Evolutionary conservation across 441 rosid genomes (phyloP).

Genomic region (Populus hybrid): DNA sequence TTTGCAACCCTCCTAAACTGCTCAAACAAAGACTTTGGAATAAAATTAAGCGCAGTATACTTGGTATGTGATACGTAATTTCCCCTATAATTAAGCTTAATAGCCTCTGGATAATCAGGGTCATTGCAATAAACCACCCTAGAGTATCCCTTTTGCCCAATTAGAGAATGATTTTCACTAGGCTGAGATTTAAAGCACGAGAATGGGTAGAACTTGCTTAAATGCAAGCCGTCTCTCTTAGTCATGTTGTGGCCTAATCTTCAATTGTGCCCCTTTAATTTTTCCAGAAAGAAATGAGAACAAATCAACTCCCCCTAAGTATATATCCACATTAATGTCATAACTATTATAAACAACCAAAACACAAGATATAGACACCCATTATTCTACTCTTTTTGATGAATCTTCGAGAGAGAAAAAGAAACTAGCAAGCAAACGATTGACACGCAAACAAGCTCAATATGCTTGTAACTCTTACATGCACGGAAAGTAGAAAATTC

Average conservation of each 20-base stretch:
- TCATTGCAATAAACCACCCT: conserved; percentile 89
- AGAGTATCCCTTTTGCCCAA: conserved; percentile 66
- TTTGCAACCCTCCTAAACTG: conserved; percentile 98
- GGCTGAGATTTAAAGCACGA: conserved; percentile 42
- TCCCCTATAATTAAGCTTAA: conserved; percentile 51
- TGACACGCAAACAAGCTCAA: conserved; percentile 19
- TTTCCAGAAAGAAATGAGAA: conserved; percentile 4
- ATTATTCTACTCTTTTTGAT: conserved; percentile 5
- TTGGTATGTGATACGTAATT: conserved; percentile 91
- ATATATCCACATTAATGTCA: conserved; percentile 16
- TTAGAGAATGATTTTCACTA: conserved; percentile 46
- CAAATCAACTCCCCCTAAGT: conserved; percentile 15
- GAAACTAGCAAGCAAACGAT: conserved; percentile 11
- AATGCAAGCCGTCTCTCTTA: conserved; percentile 26
- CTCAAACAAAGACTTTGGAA: conserved; percentile 98
- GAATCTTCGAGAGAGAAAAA: neutral
- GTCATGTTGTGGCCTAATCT: conserved; percentile 32
- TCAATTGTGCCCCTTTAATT: conserved; percentile 12
- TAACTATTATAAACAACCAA: conserved; percentile 2
- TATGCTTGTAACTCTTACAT: conserved; percentile 24
- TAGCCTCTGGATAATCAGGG: conserved; percentile 63
- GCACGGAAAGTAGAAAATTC: conserved; percentile 5
- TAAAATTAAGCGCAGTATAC: conserved; percentile 72
- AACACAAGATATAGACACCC: neutral
- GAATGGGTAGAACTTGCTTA: conserved; percentile 55